Evolutionary conservation across 2,329 filamentous ascomycete species (phyloP), one percentile per base, ranked within the genome.

Genomic region (Cytospora leucostoma): DNA sequence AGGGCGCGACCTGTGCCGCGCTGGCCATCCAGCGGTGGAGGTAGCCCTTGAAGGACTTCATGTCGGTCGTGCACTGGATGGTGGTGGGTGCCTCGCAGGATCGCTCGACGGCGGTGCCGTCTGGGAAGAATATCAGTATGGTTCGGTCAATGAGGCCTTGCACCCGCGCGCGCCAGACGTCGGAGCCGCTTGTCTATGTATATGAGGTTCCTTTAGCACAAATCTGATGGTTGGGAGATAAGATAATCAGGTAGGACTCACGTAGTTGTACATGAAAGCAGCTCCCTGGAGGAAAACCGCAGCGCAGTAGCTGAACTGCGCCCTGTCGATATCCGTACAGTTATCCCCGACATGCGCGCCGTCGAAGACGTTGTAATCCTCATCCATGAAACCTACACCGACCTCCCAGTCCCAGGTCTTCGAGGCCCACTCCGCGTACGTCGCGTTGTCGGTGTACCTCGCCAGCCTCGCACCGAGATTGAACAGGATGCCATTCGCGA

Each of bases 221-320:
- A 27, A 21, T 10, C 12, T 15, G 7, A 8, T 3, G 32, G 17
- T 7, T 17, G 38, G 17, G 34, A 7, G 8, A 47, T 6, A 21
- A 38, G 15, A 17, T 6, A 1, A 4, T n/a, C 7, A 47, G 1
- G 8, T 47, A 19, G 44, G n/a, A 74, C 79, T 68, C 70, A 81
- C 79, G 52, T 74, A 78, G 68, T 89, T 88, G 72, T 87, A 90
- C 85, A 90, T 85, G 70, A 82, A 82, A 2, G 87, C 86, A 1
- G 82, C 81, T 2, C 86, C 87, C 37, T 82, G 77, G 5, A 87
- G 70, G 63, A 82, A 84, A 4, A 86, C 78, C 21, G 83, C 86
- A 44, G 84, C 81, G 68, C 85, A 86, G 71, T 88, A 86, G 0
- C 84, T 83, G 76, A 84, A 88, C 67, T 88, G 84, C 6, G 82